phyloP scores from a whole-genome alignment of 345 rosid genomes.

The Linum usitatissimum region DNA sequence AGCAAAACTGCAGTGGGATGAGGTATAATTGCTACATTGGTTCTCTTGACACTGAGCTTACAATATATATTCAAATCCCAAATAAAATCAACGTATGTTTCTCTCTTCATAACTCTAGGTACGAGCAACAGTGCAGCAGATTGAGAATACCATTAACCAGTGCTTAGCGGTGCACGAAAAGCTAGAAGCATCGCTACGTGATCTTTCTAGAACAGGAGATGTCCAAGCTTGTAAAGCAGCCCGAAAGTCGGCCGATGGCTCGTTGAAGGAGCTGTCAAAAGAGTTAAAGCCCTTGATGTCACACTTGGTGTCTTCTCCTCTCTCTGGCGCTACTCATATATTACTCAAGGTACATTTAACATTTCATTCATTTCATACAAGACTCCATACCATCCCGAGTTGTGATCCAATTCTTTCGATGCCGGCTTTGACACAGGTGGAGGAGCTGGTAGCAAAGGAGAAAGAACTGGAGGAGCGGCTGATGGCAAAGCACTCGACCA shows the following conservation, averaged over 20 bases:
- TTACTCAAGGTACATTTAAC: conserved; percentile 49
- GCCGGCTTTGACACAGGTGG: conserved; percentile 42
- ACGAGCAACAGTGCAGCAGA: conserved; percentile 53
- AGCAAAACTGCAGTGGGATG: conserved; percentile 96
- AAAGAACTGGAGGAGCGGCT: conserved; percentile 77
- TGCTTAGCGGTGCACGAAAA: conserved; percentile 64
- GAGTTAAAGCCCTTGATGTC: conserved; percentile 52
- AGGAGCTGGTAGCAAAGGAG: conserved; percentile 71
- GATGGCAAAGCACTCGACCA: conserved; percentile 44
- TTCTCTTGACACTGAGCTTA: neutral
- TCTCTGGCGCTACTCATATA: conserved; percentile 42
- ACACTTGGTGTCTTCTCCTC: conserved; percentile 58
- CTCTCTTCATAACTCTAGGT: conserved; percentile 40
- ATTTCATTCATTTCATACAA: neutral
- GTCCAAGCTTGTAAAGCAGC: conserved; percentile 81
- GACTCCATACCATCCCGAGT: no score
- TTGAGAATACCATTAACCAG: conserved; percentile 44
- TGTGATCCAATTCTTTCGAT: no score
- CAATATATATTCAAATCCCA: neutral
- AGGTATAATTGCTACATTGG: conserved; percentile 30
- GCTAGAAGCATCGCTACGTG: conserved; percentile 79
- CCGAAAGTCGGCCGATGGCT: conserved; percentile 65
- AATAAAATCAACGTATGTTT: neutral
- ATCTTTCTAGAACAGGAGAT: conserved; percentile 88
- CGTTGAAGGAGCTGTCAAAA: conserved; percentile 68